Base-by-base conservation (phyloP, 108 stramenopile genomes). In the Epithemia pelagica region DNA sequence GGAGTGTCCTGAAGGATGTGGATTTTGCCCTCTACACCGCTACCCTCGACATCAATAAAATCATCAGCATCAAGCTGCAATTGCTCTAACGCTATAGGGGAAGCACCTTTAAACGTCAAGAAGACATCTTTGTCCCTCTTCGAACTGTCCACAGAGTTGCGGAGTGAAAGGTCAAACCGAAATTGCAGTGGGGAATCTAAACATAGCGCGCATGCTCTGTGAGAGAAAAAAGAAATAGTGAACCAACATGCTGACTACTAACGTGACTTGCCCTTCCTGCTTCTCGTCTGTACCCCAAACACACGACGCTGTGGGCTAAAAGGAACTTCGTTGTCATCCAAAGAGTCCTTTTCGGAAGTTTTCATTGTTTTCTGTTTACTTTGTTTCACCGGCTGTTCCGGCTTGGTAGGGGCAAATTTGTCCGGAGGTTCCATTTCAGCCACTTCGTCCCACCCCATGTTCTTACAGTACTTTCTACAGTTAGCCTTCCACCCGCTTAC, bases 401-500 rank as follows among this genome's bases (percentile, higher is more conserved):
- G 37, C 15, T 46, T 46, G 10, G 37, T 46, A 5, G 37, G 37
- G 5, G 37, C 37, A 15, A 46, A 58, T 58, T 58, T 58, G 22
- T 23, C 51, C 3, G n/a, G 54, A 59, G 67, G 67, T 24, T 59
- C 67, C 21, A 32, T 21, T 5, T 46, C 32, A 15, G 58, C 67
- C 15, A 68, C 15, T 22, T 58, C 58, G 22, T 55, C 69, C 25
- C 64, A 31, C 19, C 69, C 75, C 27, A 58, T 5, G 0, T 66
- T 59, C 28, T 52, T 54, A 15, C 59, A 60, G 23, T 61, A 61
- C 30, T 74, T 78, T 31, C 81, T 30, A 10, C 79, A 76, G 24
- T 74, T 55, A 2, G 72, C 75, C 51, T 83, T 83, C 82, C 82
- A 83, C 31, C 78, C 79, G 64, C 69, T 74, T 24, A 80, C 70